Conservation (phyloP, 257 asterid species). For the Rauvolfia tetraphylla region DNA sequence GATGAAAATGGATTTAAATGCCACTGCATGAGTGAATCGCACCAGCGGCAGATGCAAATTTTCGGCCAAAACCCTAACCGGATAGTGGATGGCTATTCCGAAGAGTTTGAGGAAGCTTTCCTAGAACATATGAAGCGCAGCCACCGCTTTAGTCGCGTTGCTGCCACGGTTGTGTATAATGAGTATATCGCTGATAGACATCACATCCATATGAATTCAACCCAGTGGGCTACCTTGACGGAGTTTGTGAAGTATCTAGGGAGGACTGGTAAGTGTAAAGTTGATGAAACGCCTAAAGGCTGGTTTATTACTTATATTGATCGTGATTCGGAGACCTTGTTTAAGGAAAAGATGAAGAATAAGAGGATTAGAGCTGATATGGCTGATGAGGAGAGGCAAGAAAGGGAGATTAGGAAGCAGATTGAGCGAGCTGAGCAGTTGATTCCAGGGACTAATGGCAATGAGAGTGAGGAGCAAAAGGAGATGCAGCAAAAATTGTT, state of each 20-base stretch:
- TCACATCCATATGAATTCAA: too few species aligned
- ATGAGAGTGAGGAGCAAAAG: constrained; percentile 24
- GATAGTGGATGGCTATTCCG: constrained; percentile 67
- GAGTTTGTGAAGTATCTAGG: too few species aligned
- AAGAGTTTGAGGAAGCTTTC: constrained; percentile 64
- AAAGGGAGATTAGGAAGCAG: constrained; percentile 76
- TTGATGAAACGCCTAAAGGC: too few species aligned
- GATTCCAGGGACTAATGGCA: constrained; percentile 23
- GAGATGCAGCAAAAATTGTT: too few species aligned
- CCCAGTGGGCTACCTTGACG: too few species aligned
- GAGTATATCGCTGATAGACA: constrained; percentile 82
- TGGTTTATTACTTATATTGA: constrained; percentile 95
- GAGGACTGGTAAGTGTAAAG: too few species aligned
- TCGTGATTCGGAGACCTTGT: constrained; percentile 79
- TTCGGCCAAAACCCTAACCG: constrained; percentile 83
- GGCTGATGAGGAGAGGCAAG: constrained; percentile 88
- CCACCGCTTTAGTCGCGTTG: constrained; percentile 84
- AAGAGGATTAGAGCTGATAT: constrained; percentile 73
- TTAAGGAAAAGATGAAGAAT: constrained; percentile 90
- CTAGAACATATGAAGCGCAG: constrained; percentile 88
- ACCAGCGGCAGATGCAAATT: constrained; percentile 92
- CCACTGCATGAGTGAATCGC: constrained; percentile 93
- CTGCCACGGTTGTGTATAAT: constrained; percentile 93
- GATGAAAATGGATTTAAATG: constrained; percentile 97
- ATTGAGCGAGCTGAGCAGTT: constrained; percentile 81